Evolutionary conservation across 2,329 filamentous ascomycete species (phyloP).

Genomic region (Macrophomina tecta): DNA sequence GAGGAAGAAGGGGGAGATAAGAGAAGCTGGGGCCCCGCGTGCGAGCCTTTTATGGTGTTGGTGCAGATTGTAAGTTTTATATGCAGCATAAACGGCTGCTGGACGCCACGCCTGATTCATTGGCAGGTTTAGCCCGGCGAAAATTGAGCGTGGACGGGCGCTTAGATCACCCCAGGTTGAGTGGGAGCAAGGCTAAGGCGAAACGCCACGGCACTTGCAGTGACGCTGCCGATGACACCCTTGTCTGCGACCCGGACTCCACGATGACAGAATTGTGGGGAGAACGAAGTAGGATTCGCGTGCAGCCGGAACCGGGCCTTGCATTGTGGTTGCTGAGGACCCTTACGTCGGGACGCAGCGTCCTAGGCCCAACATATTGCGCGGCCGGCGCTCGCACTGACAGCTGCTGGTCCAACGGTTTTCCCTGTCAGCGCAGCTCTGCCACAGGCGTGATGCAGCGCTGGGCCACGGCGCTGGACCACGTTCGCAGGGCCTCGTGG

Average conservation of each 20-base stretch:
- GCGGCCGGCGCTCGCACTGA: not conserved
- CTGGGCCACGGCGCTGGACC: not conserved
- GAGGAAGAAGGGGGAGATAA: not conserved
- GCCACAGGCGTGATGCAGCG: not conserved
- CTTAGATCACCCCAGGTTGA: conserved; percentile 20
- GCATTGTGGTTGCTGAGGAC: not conserved
- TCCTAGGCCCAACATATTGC: not conserved
- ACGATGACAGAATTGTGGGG: conserved; percentile 15
- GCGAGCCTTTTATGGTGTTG: not conserved
- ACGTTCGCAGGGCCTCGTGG: not conserved
- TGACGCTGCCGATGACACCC: conserved; percentile 20
- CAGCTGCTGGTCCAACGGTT: not conserved
- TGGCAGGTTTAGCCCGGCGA: conserved; percentile 5
- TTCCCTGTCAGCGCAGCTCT: not conserved
- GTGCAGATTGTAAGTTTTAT: conserved; percentile 13
- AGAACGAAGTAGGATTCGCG: not conserved
- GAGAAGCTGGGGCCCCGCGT: conserved; percentile 3
- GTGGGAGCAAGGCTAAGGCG: conserved; percentile 3
- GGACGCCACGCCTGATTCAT: conserved; percentile 14
- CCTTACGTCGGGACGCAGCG: conserved; percentile 1
- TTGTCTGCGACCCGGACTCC: conserved; percentile 20
- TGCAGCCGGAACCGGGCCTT: conserved; percentile 1
- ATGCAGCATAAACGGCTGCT: conserved; percentile 1
- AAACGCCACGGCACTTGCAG: not conserved
- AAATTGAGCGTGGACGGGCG: conserved; percentile 4